These are phyloP conservation scores for Cladorrhinum sp. DNA, from an alignment of 2,329 filamentous ascomycete genomes.

Conservation along the genomic window DNA sequence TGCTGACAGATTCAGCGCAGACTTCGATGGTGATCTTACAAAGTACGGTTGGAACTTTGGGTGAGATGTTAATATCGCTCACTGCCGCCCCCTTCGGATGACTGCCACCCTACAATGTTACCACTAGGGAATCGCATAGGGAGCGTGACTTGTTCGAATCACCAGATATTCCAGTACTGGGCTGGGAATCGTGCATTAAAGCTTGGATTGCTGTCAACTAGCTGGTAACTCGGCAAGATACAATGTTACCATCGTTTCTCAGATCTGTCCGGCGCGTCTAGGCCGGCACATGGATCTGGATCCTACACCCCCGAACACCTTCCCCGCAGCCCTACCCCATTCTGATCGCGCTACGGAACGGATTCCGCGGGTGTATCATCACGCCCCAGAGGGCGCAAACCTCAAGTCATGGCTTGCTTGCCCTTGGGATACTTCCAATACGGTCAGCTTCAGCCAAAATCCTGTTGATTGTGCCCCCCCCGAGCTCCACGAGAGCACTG, in stretches of 20 bases:
- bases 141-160: not conserved
- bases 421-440: too few species aligned
- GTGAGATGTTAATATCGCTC: not conserved
- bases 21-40: not conserved
- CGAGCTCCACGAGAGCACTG: too few species aligned
- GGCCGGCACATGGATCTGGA: not conserved
- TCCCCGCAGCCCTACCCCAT: not conserved
- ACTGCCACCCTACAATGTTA: not conserved
- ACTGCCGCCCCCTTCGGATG: not conserved
- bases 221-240: not conserved
- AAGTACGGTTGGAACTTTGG: not conserved
- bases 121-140: not conserved
- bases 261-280: not conserved
- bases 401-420: too few species aligned
- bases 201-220: not conserved
- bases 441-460: too few species aligned
- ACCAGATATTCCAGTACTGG: not conserved
- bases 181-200: not conserved
- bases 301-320: not conserved
- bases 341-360: not conserved
- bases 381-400: not conserved
- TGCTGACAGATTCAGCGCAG: not conserved
- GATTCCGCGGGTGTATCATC: not conserved
- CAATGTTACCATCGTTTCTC: not conserved
- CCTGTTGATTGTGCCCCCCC: too few species aligned